Conservation (phyloP, 176 grass and related monocot species). For the Ampelocalamus luodianensis region DNA sequence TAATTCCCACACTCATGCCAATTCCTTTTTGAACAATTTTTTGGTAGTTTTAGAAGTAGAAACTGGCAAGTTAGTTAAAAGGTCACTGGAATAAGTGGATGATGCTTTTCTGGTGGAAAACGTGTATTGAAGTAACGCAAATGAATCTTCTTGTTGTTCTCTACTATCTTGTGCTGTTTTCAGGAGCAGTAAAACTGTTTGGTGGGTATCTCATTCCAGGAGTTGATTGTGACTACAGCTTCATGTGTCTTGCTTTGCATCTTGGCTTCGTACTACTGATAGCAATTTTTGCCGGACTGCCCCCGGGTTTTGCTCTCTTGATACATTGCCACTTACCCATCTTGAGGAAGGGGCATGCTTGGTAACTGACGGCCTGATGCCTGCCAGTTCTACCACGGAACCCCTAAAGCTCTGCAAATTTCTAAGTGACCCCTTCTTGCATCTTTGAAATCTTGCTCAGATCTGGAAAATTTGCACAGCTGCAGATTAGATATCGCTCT, state of each 20-base stretch:
- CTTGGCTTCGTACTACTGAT: conserved; percentile 63
- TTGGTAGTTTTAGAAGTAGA: not conserved
- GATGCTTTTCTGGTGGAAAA: conserved; percentile 37
- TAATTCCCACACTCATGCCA: not conserved
- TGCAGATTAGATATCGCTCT: conserved; percentile 18
- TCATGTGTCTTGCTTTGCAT: conserved; percentile 61
- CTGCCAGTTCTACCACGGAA: not conserved
- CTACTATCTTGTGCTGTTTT: conserved; percentile 19
- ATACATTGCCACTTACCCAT: not conserved
- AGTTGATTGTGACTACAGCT: conserved; percentile 59
- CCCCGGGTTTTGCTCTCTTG: not conserved
- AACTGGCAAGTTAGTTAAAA: not conserved
- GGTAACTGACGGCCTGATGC: not conserved
- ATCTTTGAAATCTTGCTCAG: not conserved
- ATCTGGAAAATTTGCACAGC: conserved; percentile 33
- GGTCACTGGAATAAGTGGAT: conserved; percentile 4
- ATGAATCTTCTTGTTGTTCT: conserved; percentile 7
- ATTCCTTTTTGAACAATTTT: not conserved
- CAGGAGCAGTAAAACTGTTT: conserved; percentile 10
- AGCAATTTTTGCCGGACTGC: conserved; percentile 26
- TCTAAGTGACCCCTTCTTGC: not conserved
- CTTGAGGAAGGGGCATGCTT: not conserved
- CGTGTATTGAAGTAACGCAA: conserved; percentile 14
- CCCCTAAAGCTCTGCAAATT: not conserved
- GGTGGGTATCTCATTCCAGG: conserved; percentile 56